These are phyloP conservation scores for Gautieria morchelliformis DNA, from an alignment of 768 basidiomycete genomes.

Conservation along the genomic window DNA sequence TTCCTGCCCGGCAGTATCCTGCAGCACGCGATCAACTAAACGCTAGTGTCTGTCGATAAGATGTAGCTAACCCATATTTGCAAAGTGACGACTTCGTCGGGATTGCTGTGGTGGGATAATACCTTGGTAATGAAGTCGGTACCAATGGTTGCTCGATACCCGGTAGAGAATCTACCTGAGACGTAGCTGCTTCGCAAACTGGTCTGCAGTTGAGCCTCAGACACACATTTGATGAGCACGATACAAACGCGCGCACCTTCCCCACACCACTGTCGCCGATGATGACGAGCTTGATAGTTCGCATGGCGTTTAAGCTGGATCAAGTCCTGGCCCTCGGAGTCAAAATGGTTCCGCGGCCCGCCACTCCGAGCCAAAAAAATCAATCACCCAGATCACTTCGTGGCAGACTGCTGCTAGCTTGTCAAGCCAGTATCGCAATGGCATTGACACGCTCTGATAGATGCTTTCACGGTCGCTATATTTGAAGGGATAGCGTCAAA, in stretches of 20 bases:
- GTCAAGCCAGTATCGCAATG: neutral
- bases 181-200: conserved; percentile 38
- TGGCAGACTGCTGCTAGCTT: no score
- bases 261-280: conserved; percentile 81
- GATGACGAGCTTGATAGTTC: conserved; percentile 71
- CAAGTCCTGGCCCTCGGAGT: neutral
- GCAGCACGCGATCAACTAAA: conserved; percentile 4
- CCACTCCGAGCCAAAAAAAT: no score
- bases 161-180: conserved; percentile 61
- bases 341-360: neutral
- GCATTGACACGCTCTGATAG: neutral
- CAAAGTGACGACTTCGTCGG: conserved; percentile 50
- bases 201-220: conserved; percentile 11
- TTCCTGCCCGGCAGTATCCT: conserved; percentile 87
- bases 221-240: neutral
- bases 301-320: conserved; percentile 30
- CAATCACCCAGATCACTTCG: no score
- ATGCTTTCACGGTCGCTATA: neutral
- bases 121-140: conserved; percentile 82
- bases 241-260: conserved; percentile 30
- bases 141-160: conserved; percentile 80
- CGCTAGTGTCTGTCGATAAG: neutral
- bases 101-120: conserved; percentile 46
- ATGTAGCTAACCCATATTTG: conserved; percentile 50
- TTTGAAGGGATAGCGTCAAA: neutral